Conservation (phyloP, 176 grass and related monocot genomes). For the Oropetium thomaeum region DNA sequence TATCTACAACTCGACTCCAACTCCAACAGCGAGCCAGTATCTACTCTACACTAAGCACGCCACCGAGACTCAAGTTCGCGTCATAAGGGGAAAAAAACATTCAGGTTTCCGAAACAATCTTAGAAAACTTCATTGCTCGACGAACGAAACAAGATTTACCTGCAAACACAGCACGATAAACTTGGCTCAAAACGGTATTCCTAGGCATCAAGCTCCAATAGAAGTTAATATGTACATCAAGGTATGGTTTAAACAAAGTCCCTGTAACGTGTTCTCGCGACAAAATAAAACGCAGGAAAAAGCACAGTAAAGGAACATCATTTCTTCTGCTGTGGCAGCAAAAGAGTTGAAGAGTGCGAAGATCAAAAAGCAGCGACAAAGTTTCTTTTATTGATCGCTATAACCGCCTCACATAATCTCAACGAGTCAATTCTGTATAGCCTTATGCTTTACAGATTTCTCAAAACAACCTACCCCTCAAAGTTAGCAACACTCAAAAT, state of each 20-base stretch:
- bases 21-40: not conserved
- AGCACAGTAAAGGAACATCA: not conserved
- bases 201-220: not conserved
- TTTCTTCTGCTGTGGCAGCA: not conserved
- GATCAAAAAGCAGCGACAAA: not conserved
- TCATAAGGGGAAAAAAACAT: not conserved
- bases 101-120: not conserved
- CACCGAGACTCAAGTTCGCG: not conserved
- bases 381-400: not conserved
- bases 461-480: not conserved
- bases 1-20: conserved; percentile 39
- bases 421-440: not conserved
- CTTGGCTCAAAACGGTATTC: too few relatives aligned
- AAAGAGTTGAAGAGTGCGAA: not conserved
- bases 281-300: not conserved
- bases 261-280: not conserved
- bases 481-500: not conserved
- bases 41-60: not conserved
- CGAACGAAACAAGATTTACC: not conserved
- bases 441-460: not conserved
- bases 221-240: not conserved
- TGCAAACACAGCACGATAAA: not conserved
- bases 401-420: not conserved
- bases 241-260: not conserved
- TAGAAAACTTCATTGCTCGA: not conserved